Conservation (phyloP, 768 basidiomycete species). For the Obba rivulosa region DNA sequence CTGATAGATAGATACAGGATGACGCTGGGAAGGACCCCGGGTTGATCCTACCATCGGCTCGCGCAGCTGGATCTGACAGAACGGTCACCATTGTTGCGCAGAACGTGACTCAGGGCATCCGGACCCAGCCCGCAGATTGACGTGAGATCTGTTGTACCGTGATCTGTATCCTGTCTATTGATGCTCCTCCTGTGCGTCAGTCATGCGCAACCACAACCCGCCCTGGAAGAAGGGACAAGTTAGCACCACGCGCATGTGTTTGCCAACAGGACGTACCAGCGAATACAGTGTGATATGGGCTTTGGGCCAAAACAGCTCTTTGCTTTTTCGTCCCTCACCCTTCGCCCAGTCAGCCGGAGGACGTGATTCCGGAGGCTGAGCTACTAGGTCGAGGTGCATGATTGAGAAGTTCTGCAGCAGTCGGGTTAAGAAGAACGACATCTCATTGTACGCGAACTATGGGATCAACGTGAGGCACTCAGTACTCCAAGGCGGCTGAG, state of each 20-base stretch:
- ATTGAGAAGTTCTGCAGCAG: conserved; percentile 44
- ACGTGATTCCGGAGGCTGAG: conserved; percentile 19
- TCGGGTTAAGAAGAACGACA: conserved; percentile 49
- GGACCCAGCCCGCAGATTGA: too few species aligned
- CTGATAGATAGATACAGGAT: too few species aligned
- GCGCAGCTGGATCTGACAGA: too few species aligned
- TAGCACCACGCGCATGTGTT: not conserved
- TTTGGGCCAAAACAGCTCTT: conserved; percentile 30
- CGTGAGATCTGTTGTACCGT: too few species aligned
- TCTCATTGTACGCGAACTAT: conserved; percentile 50
- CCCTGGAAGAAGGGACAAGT: conserved; percentile 24
- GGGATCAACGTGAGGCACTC: not conserved
- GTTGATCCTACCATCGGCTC: too few species aligned
- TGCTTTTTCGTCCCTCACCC: conserved; percentile 15
- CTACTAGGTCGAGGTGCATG: conserved; percentile 19
- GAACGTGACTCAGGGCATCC: too few species aligned
- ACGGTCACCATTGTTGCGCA: too few species aligned
- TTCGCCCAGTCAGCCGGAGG: conserved; percentile 14
- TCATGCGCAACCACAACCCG: conserved; percentile 44
- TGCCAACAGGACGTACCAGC: conserved; percentile 26
- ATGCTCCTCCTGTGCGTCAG: conserved; percentile 13
- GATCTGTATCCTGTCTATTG: too few species aligned
- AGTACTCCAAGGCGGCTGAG: not conserved
- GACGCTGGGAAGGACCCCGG: too few species aligned
- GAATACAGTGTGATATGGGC: conserved; percentile 35